Conservation (phyloP, 768 basidiomycete species). For the Suillus subluteus region DNA sequence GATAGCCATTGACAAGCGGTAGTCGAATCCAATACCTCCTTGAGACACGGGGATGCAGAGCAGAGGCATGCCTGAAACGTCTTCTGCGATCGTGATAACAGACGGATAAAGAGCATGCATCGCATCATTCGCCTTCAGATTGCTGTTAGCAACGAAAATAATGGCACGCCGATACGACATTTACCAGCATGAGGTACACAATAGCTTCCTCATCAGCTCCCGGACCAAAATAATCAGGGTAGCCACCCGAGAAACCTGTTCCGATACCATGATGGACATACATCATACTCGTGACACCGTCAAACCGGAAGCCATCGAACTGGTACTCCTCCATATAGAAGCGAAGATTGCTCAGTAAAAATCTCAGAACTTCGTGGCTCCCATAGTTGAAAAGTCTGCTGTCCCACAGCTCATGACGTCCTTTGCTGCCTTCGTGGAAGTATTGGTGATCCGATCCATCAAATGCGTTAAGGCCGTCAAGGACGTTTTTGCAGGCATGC, state of each 20-base stretch:
- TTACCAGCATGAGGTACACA: constrained; percentile 94
- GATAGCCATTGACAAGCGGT: constrained; percentile 96
- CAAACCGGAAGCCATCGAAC: constrained; percentile 98
- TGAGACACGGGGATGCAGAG: constrained; percentile 76
- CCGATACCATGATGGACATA: constrained; percentile 98
- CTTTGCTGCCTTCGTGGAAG: constrained; percentile 93
- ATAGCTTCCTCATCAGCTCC: constrained; percentile 86
- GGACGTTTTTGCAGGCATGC: constrained; percentile 96
- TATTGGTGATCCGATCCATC: constrained; percentile 98
- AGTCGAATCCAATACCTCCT: constrained; percentile 97
- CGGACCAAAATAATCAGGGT: constrained; percentile 96
- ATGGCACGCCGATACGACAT: constrained; percentile 31
- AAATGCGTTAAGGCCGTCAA: constrained; percentile 94
- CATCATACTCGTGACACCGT: constrained; percentile 99
- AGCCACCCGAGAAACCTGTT: constrained; percentile 95
- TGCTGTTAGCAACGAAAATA: background rate
- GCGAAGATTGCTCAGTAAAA: constrained; percentile 92
- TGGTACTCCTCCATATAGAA: constrained; percentile 95
- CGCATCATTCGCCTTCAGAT: constrained; percentile 86
- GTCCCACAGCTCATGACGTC: constrained; percentile 97
- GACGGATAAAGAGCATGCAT: constrained; percentile 82
- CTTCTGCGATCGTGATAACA: constrained; percentile 93
- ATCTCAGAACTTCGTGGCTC: constrained; percentile 90
- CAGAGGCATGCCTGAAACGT: constrained; percentile 98
- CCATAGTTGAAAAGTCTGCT: constrained; percentile 97